Base-by-base conservation (phyloP, 2,329 filamentous ascomycete species). In the Massarina eburnea region DNA sequence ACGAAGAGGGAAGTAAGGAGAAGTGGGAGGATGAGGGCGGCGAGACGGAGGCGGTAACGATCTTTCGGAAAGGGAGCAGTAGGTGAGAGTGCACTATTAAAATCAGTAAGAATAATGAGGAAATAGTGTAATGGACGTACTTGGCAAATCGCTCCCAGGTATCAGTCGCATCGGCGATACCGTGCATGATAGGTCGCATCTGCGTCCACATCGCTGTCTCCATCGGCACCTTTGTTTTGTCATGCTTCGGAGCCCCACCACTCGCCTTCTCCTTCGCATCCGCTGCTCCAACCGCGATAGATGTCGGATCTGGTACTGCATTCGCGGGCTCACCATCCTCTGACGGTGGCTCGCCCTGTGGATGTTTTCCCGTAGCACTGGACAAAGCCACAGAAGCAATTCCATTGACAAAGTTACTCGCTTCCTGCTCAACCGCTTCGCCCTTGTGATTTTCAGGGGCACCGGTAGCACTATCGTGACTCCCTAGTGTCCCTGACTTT, bases 381-480 rank as follows among this genome's bases (percentile, higher is more conserved):
- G 85, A 86, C 15, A 92, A 71, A 1, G 88, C 85, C 4, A 94
- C 81, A 22, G 82, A 79, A 8, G 85, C 82, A 41, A 94, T 83
- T 26, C 84, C 81, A 43, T 85, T 85, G 47, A 94, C 84, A 51
- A 95, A 85, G 62, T 90, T 91, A 57, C 81, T 85, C 1, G 90
- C 90, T 66, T 95, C 89, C 49, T 88, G 82, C 65, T 95, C 89
- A 1, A 90, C 86, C 0, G 88, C 88, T 65, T 94, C 89, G 20
- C 90, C 89, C 63, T 89, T 86, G 70, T 89, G 82, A 54, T 89
- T 89, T 65, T 95, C 88, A 0, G 89, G 86, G 0, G 89, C 89
- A 1, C 89, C 90, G 0, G 89, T 95, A 0, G 86, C 79, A 45
- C 86, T 90, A 48, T 90, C 86, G 21, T 85, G 80, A 17, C 86